phyloP scores from a whole-genome alignment of 2,329 filamentous ascomycete genomes.

The Claviceps paspali region DNA sequence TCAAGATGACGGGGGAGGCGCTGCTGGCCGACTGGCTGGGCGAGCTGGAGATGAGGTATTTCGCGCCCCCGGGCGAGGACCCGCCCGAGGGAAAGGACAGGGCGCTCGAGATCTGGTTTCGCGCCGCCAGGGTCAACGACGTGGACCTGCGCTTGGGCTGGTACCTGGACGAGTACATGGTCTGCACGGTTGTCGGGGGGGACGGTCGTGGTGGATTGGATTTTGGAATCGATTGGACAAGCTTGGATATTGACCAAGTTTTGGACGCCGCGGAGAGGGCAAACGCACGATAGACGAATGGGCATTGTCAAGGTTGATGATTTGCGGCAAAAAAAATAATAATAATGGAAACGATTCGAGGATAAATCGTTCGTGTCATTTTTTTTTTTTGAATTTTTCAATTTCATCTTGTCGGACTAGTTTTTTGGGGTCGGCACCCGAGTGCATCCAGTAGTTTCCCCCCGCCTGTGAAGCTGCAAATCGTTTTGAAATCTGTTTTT shows the following conservation, averaged over 20 bases:
- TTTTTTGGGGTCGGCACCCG: too few species aligned
- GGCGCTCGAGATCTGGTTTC: constrained; percentile 17
- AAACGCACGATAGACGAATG: not conserved
- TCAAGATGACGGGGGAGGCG: constrained; percentile 71
- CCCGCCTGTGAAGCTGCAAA: too few species aligned
- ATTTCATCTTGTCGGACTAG: too few species aligned
- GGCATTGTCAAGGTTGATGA: not conserved
- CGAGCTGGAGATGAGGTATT: constrained; percentile 52
- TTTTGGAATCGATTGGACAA: constrained; percentile 14
- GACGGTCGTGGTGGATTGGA: constrained; percentile 22
- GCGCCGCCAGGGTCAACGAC: constrained; percentile 16
- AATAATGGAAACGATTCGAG: too few species aligned
- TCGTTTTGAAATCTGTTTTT: not conserved
- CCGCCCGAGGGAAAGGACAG: constrained; percentile 5
- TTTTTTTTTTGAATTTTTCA: too few species aligned
- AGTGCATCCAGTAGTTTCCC: too few species aligned
- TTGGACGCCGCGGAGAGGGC: constrained; percentile 26
- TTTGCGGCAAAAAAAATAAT: too few species aligned
- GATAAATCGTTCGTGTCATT: too few species aligned
- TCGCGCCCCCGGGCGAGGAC: constrained; percentile 36
- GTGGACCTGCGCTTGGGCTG: constrained; percentile 21
- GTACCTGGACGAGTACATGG: constrained; percentile 37
- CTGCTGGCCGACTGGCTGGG: constrained; percentile 58
- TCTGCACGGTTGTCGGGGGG: constrained; percentile 34
- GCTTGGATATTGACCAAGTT: constrained; percentile 28